Percentiles rank a stretch among this genome's conserved stretches.
Conservation (phyloP, 108 stramenopile genomes). For the Epithemia pelagica region DNA sequence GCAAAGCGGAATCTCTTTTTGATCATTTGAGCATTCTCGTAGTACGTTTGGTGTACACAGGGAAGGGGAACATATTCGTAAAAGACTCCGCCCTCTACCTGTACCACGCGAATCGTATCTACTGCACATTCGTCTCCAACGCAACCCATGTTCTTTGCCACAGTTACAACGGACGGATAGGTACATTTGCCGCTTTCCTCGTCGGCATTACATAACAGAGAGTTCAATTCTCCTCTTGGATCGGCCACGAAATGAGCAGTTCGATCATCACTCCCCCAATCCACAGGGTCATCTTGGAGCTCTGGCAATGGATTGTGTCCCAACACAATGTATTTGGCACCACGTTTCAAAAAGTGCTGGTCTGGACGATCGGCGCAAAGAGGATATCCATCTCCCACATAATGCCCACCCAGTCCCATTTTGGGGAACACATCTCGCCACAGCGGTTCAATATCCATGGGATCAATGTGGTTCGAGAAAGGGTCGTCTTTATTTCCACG, state of each 20-base stretch:
- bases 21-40: conserved; percentile 17
- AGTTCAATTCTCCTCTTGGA: conserved; percentile 12
- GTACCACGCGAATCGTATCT: conserved; percentile 31
- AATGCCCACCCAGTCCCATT: conserved; percentile 32
- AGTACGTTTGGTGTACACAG: conserved; percentile 55
- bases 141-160: conserved; percentile 30
- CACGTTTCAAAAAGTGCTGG: conserved; percentile 41
- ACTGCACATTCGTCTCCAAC: conserved; percentile 20
- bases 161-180: conserved; percentile 15
- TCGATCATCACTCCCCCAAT: conserved; percentile 15
- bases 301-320: conserved; percentile 23
- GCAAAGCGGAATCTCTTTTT: background rate
- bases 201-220: conserved; percentile 19
- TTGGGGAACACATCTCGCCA: conserved; percentile 25
- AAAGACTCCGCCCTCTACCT: conserved; percentile 32
- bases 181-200: conserved; percentile 10
- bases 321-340: conserved; percentile 46
- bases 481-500: conserved; percentile 31
- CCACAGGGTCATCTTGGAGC: conserved; percentile 16
- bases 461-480: conserved; percentile 32
- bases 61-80: conserved; percentile 51
- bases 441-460: conserved; percentile 30
- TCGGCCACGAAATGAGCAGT: conserved; percentile 14
- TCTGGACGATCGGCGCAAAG: conserved; percentile 50
- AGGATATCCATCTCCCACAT: conserved; percentile 62